A percentile compares a stretch with the other conserved stretches of the same genome.
Evolutionary conservation across 345 rosid genomes (phyloP).

Genomic region (Draba incana): DNA sequence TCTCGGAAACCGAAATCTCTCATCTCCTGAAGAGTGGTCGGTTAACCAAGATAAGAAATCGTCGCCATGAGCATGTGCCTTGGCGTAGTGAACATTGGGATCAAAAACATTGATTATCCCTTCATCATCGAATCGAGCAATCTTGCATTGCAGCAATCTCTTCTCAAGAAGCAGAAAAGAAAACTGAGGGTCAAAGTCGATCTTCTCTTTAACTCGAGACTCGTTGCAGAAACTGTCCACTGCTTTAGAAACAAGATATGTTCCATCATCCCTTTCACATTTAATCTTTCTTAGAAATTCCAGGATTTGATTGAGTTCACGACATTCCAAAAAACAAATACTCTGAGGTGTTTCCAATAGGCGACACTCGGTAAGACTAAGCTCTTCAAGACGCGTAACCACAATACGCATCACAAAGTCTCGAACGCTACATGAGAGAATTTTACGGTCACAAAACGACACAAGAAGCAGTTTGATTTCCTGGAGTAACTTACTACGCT

Average conservation of each 20-base stretch:
- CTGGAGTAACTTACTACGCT: slow-evolving; percentile 10
- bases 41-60: slow-evolving; percentile 30
- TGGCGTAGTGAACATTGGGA: slow-evolving; percentile 23
- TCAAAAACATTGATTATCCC: slow-evolving; percentile 25
- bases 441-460: background rate
- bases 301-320: slow-evolving; percentile 22
- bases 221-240: slow-evolving; percentile 24
- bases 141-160: slow-evolving; percentile 26
- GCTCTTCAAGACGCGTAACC: slow-evolving; percentile 13
- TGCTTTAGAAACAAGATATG: slow-evolving; percentile 25
- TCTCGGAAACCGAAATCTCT: slow-evolving; percentile 4
- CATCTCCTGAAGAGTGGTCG: slow-evolving; percentile 6
- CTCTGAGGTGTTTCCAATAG: slow-evolving; percentile 23
- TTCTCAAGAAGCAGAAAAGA: slow-evolving; percentile 37
- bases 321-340: background rate
- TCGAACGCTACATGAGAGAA: slow-evolving; percentile 18
- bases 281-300: slow-evolving; percentile 14
- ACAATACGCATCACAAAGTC: slow-evolving; percentile 21
- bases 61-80: slow-evolving; percentile 33
- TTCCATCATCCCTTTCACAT: slow-evolving; percentile 27
- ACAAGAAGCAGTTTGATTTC: slow-evolving; percentile 5
- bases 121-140: slow-evolving; percentile 36
- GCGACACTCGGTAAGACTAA: slow-evolving; percentile 7
- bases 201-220: slow-evolving; percentile 33
- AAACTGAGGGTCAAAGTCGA: slow-evolving; percentile 25